Percentiles rank a stretch among this genome's conserved stretches.
Conservation (phyloP, 2,329 filamentous ascomycete species). For the Cercospora nicotianae region DNA sequence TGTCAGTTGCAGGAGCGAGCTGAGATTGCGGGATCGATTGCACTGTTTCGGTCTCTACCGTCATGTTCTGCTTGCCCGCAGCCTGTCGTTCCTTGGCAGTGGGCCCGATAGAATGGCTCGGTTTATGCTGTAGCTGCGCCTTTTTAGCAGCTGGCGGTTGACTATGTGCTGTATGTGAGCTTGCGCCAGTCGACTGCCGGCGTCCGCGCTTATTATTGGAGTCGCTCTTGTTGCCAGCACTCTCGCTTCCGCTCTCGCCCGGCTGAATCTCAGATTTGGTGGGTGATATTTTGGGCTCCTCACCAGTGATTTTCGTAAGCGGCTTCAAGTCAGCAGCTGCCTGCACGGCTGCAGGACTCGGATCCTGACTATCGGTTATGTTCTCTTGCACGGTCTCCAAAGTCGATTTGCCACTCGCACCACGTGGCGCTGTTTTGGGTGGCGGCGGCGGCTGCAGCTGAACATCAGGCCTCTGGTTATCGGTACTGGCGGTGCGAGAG, state of each 20-base stretch:
- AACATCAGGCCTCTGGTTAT: slow-evolving; percentile 39
- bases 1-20: slow-evolving; percentile 60
- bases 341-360: slow-evolving; percentile 60
- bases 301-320: slow-evolving; percentile 29
- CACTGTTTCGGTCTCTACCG: slow-evolving; percentile 95
- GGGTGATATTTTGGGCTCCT: slow-evolving; percentile 38
- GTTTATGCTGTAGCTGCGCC: slow-evolving; percentile 64
- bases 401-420: slow-evolving; percentile 49
- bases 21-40: slow-evolving; percentile 83
- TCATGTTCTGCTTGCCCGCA: slow-evolving; percentile 89
- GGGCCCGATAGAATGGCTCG: slow-evolving; percentile 10
- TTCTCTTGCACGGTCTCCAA: slow-evolving; percentile 79
- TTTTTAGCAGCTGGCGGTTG: slow-evolving; percentile 54
- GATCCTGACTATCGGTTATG: slow-evolving; percentile 55
- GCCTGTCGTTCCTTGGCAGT: slow-evolving; percentile 64
- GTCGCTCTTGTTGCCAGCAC: slow-evolving; percentile 59
- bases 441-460: slow-evolving; percentile 38
- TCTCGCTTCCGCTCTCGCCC: slow-evolving; percentile 65
- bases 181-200: slow-evolving; percentile 35
- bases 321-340: slow-evolving; percentile 37
- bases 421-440: slow-evolving; percentile 44
- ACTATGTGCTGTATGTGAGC: slow-evolving; percentile 13
- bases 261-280: slow-evolving; percentile 30
- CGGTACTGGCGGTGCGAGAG: slow-evolving; percentile 21
- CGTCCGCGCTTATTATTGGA: slow-evolving; percentile 32